A percentile compares a stretch with the other conserved stretches of the same genome.
Conservation (phyloP, 306 rosid genomes). For the Fagus sylvatica region DNA sequence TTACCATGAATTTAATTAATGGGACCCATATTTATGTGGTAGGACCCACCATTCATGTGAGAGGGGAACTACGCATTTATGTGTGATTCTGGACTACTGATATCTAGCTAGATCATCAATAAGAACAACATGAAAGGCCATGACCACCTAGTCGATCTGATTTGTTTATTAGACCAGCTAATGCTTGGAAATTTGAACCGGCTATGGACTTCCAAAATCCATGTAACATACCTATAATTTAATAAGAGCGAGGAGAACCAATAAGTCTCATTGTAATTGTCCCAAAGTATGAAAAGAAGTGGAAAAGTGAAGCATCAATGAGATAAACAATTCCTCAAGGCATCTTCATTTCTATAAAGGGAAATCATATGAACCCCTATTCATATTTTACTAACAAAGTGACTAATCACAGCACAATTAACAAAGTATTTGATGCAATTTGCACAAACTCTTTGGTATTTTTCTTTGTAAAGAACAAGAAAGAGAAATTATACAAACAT, state of each 20-base stretch:
- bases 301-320: constrained; percentile 30
- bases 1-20: too few species aligned
- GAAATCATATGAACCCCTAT: constrained; percentile 22
- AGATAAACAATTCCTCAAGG: constrained; percentile 17
- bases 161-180: not conserved
- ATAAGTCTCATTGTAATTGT: constrained; percentile 20
- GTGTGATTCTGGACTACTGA: too few species aligned
- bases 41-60: too few species aligned
- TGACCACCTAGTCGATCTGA: not conserved
- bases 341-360: constrained; percentile 39
- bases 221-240: not conserved
- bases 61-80: too few species aligned
- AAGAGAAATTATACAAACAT: constrained; percentile 52
- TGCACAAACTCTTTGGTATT: constrained; percentile 60
- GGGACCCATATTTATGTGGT: too few species aligned
- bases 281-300: constrained; percentile 33
- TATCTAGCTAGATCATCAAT: not conserved
- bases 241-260: constrained; percentile 36
- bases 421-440: constrained; percentile 50
- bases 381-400: constrained; percentile 28
- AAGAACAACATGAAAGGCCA: not conserved
- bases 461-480: constrained; percentile 39
- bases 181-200: not conserved
- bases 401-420: constrained; percentile 37
- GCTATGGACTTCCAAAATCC: not conserved